Evolutionary conservation across 148 eudicot genomes (phyloP).

Genomic region (Gaultheria prostrata): DNA sequence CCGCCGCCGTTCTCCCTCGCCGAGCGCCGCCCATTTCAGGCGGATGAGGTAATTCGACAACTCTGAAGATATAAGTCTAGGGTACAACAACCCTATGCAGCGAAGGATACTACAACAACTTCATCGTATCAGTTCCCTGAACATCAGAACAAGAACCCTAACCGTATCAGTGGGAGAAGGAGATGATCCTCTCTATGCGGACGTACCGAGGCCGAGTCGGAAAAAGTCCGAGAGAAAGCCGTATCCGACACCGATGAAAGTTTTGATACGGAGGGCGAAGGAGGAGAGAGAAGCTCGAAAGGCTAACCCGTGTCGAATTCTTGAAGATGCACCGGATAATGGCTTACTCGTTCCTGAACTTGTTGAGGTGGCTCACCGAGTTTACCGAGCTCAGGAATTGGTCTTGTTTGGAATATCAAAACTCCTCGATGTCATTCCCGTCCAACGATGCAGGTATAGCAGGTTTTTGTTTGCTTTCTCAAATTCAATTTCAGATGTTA

Average conservation of each 20-base stretch:
- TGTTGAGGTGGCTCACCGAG: slow-evolving; percentile 43
- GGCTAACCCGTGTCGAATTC: slow-evolving; percentile 47
- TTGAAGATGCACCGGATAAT: slow-evolving; percentile 55
- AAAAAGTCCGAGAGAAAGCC: slow-evolving; percentile 57
- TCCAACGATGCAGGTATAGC: slow-evolving; percentile 50
- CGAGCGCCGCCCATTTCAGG: neutral
- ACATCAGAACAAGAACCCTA: neutral
- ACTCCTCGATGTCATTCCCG: slow-evolving; percentile 35
- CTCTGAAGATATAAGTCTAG: neutral
- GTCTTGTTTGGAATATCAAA: slow-evolving; percentile 45
- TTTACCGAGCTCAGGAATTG: slow-evolving; percentile 46
- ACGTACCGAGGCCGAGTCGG: slow-evolving; percentile 43
- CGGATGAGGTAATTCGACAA: neutral
- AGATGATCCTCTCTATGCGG: slow-evolving; percentile 38
- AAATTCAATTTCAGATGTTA: neutral
- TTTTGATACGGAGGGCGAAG: slow-evolving; percentile 49
- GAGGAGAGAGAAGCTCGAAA: slow-evolving; percentile 48
- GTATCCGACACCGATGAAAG: slow-evolving; percentile 59
- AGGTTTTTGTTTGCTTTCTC: neutral
- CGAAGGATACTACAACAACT: slow-evolving; percentile 1
- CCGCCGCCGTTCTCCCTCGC: neutral
- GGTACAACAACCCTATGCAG: neutral
- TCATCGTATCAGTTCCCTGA: neutral
- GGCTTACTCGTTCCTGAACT: slow-evolving; percentile 63
- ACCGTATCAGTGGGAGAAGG: slow-evolving; percentile 23